Conservation (phyloP, 2,329 filamentous ascomycete species). For the Aspergillus sergii region DNA sequence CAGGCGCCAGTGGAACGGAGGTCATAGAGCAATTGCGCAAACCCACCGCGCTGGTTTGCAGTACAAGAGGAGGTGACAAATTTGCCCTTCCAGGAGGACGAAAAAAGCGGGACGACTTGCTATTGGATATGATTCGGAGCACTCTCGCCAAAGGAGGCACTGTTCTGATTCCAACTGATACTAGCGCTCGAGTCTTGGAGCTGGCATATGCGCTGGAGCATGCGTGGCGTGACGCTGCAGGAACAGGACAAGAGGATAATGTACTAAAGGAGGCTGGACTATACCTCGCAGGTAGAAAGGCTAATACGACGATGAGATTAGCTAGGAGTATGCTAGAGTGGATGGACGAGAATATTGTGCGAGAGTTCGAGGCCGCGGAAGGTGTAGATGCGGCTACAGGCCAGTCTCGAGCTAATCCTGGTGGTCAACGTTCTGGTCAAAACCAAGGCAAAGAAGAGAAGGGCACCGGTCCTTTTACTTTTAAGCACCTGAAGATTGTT, state of each 20-base stretch:
- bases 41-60: constrained; percentile 91
- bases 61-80: constrained; percentile 76
- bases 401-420: constrained; percentile 43
- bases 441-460: constrained; percentile 43
- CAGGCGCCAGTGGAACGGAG: constrained; percentile 77
- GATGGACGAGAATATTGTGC: constrained; percentile 96
- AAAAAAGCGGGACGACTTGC: constrained; percentile 79
- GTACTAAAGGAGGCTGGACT: constrained; percentile 59
- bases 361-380: constrained; percentile 76
- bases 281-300: constrained; percentile 83
- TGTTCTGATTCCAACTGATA: constrained; percentile 91
- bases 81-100: constrained; percentile 71
- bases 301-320: constrained; percentile 85
- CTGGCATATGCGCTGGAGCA: constrained; percentile 90
- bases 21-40: constrained; percentile 92
- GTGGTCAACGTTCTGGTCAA: constrained; percentile 42
- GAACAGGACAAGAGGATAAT: constrained; percentile 52
- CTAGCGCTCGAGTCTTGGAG: constrained; percentile 90
- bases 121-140: constrained; percentile 78
- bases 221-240: constrained; percentile 74
- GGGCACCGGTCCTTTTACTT: constrained; percentile 77
- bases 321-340: constrained; percentile 96
- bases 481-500: constrained; percentile 79
- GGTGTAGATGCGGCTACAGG: constrained; percentile 40
- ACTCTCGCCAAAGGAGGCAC: constrained; percentile 83